A percentile compares a stretch with the other conserved stretches of the same genome.
Conservation (phyloP, 2,329 filamentous ascomycete species). For the Apiospora marii region DNA sequence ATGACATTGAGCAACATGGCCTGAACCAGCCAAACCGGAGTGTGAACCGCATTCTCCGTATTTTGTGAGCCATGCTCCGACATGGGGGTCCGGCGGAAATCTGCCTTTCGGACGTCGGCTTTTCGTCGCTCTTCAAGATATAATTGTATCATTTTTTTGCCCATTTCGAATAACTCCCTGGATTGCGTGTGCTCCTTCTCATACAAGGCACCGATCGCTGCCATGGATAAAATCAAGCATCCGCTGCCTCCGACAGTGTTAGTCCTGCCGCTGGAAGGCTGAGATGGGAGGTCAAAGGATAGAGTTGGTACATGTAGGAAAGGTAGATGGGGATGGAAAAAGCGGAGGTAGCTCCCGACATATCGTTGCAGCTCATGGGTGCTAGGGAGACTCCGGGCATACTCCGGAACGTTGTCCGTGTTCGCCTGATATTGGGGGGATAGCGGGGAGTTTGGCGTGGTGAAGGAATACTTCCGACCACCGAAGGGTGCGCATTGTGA, state of each 20-base stretch:
- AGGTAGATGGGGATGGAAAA: slow-evolving; percentile 94
- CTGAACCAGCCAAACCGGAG: slow-evolving; percentile 93
- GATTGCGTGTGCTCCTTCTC: slow-evolving; percentile 83
- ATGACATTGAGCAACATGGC: slow-evolving; percentile 97
- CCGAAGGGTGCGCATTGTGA: slow-evolving; percentile 64
- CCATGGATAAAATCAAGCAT: slow-evolving; percentile 87
- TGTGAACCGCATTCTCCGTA: slow-evolving; percentile 71
- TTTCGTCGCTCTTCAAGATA: slow-evolving; percentile 92
- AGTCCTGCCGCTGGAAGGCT: slow-evolving; percentile 67
- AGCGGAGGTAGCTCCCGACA: slow-evolving; percentile 87
- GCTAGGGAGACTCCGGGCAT: slow-evolving; percentile 72
- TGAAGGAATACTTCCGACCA: slow-evolving; percentile 70
- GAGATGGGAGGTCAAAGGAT: slow-evolving; percentile 83
- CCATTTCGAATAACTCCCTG: slow-evolving; percentile 87
- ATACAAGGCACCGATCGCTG: slow-evolving; percentile 77
- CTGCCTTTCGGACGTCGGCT: slow-evolving; percentile 75
- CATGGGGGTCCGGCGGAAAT: slow-evolving; percentile 60
- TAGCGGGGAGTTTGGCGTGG: slow-evolving; percentile 61
- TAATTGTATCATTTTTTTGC: slow-evolving; percentile 93
- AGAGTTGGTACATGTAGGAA: slow-evolving; percentile 92
- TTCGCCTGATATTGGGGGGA: slow-evolving; percentile 59
- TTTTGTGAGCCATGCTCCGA: slow-evolving; percentile 56
- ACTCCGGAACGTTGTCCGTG: slow-evolving; percentile 57
- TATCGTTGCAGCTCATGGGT: slow-evolving; percentile 89
- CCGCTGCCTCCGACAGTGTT: slow-evolving; percentile 78